Evolutionary conservation across 495 filamentous ascomycete genomes (phyloP), one percentile per base, ranked within the genome.

Genomic region (Recurvomyces mirabilis): DNA sequence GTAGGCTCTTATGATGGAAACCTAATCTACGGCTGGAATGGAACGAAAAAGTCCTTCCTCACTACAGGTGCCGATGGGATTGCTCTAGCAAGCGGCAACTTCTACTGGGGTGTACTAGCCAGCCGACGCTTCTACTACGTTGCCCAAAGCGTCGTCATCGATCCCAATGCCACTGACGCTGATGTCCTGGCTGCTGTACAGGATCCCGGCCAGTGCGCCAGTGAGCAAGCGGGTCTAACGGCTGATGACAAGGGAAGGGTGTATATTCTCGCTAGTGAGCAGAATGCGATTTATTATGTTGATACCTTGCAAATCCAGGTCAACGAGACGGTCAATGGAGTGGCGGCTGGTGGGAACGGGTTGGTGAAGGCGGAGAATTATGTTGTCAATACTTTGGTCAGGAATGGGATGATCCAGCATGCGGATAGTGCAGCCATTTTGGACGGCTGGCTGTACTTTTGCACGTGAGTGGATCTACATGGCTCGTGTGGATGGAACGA

Each of bases 241-340:
- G 56, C 56, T 1, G 56, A 59, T 37, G 43, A 54, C 31, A 36
- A 49, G 13, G 56, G 56, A 1, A 17, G 53, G 13, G 47, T 59
- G 19, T 56, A 59, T 39, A 45, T 59, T 14, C 28, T 42, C 7
- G 50, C 53, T 5, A 51, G 42, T 39, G 56, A 59, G 47, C 56
- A 59, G 15, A 59, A 59, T 37, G 53, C 56, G 4, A 56, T 59
- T 23, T 54, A 53, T 36, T 56, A 56, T 29, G 49, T 55, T 17
- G 51, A 59, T 26, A 59, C 56, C n/a, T n/a, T 13, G 46, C 30
- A 17, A 38, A 52, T 39, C 30, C 53, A n/a, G 20, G 50, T 58
- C 40, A 45, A 38, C n/a, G 36, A 49, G 42, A 43, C 48, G 12
- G 49, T 58, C 26, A 55, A 58, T 41, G 55, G 52, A 1, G 36